Percentiles rank a stretch among this genome's conserved stretches.
These are phyloP conservation scores for Sanghuangporus baumii DNA, from an alignment of 1,284 basidiomycete genomes.

Conservation along the genomic window DNA sequence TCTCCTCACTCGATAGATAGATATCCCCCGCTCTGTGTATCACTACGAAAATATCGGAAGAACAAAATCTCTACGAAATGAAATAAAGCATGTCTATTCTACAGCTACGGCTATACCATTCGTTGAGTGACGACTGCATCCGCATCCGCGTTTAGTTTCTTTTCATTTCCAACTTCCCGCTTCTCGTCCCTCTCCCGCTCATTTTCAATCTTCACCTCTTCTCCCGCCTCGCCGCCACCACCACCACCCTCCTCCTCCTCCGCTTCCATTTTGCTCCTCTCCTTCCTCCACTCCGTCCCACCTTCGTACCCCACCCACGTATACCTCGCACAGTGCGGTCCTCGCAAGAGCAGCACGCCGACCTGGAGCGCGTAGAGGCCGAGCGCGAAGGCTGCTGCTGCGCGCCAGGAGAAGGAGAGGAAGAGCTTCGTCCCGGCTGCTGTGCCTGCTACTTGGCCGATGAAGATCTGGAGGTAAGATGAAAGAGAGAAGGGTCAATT, in stretches of 20 bases:
- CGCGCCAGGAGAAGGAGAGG: constrained; percentile 44
- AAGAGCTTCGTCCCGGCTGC: constrained; percentile 47
- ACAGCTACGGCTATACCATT: neutral
- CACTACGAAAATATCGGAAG: neutral
- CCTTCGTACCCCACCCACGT: constrained; percentile 37
- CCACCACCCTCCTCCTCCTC: neutral
- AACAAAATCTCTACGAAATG: neutral
- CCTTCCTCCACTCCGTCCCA: constrained; percentile 20
- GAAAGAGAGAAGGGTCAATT: neutral
- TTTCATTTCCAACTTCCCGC: neutral
- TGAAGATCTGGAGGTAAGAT: constrained; percentile 28
- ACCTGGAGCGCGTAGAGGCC: constrained; percentile 39
- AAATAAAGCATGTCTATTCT: neutral
- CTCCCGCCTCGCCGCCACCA: too few relatives aligned
- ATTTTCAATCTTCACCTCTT: neutral
- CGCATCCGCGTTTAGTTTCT: neutral
- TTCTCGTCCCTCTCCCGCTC: neutral
- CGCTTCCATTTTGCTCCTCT: neutral
- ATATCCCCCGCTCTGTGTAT: neutral
- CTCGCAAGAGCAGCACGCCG: constrained; percentile 35
- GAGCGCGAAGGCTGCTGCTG: constrained; percentile 42
- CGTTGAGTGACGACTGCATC: neutral
- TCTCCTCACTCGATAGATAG: neutral
- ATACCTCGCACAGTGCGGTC: constrained; percentile 35
- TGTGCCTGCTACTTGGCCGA: constrained; percentile 49